Percentiles rank a stretch among this genome's conserved stretches.
These are phyloP conservation scores for Talaromyces trachyspermus DNA, from an alignment of 495 filamentous ascomycete genomes.

Conservation along the genomic window DNA sequence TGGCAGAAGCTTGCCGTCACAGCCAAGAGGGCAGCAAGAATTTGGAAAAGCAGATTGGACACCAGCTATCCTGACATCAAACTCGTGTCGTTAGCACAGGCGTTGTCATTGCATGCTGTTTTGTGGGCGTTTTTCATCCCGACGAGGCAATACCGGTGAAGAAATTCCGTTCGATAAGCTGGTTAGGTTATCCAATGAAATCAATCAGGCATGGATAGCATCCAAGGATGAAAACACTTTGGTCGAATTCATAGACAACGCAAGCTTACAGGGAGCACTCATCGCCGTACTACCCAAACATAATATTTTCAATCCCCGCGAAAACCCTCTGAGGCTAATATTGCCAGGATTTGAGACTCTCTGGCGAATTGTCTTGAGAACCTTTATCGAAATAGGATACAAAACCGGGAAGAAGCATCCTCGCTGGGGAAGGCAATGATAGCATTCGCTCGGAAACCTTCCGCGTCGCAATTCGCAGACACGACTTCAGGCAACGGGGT, in stretches of 20 bases:
- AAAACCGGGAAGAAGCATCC: slow-evolving; percentile 14
- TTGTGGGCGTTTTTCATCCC: slow-evolving; percentile 34
- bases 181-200: slow-evolving; percentile 35
- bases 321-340: slow-evolving; percentile 51
- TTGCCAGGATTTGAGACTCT: slow-evolving; percentile 64
- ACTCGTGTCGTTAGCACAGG: slow-evolving; percentile 30
- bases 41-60: background rate
- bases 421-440: slow-evolving; percentile 17
- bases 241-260: slow-evolving; percentile 12
- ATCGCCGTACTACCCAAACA: slow-evolving; percentile 9
- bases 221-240: slow-evolving; percentile 34
- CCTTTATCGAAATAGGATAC: slow-evolving; percentile 49
- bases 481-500: background rate
- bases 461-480: slow-evolving; percentile 7
- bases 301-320: slow-evolving; percentile 13
- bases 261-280: slow-evolving; percentile 10
- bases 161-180: slow-evolving; percentile 13
- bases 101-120: slow-evolving; percentile 37
- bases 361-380: slow-evolving; percentile 56
- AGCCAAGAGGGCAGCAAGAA: slow-evolving; percentile 8
- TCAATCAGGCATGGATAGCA: slow-evolving; percentile 50
- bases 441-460: slow-evolving; percentile 21
- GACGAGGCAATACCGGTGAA: background rate
- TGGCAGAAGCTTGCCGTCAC: slow-evolving; percentile 24
- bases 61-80: slow-evolving; percentile 3